phyloP scores from a whole-genome alignment of 1,284 basidiomycete species.

The Ustilago bromivora region DNA sequence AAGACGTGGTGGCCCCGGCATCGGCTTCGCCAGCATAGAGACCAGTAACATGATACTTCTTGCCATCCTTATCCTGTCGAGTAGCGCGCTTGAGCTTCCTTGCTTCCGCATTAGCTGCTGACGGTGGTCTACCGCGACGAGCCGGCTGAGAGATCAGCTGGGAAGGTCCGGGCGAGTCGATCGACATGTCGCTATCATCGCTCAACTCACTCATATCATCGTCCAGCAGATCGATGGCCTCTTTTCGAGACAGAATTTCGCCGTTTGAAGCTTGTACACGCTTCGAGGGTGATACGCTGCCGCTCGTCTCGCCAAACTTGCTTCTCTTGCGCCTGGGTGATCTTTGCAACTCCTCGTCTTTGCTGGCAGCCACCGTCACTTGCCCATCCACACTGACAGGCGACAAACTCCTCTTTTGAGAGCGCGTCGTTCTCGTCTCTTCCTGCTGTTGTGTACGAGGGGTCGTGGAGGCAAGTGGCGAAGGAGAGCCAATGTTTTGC shows the following conservation, averaged over 20 bases:
- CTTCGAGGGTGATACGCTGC: background rate
- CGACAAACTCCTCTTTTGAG: slow-evolving; percentile 25
- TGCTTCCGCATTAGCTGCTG: slow-evolving; percentile 7
- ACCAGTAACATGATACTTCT: slow-evolving; percentile 33
- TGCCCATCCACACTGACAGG: background rate
- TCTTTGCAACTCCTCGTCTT: background rate
- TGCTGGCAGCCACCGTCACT: background rate
- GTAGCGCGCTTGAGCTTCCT: slow-evolving; percentile 33
- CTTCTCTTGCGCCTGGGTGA: slow-evolving; percentile 29
- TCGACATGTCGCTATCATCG: slow-evolving; percentile 28
- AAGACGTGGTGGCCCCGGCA: slow-evolving; percentile 31
- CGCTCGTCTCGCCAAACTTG: slow-evolving; percentile 8
- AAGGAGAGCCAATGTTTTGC: background rate
- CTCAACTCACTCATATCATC: slow-evolving; percentile 40
- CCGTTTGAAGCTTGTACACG: background rate
- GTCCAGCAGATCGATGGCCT: slow-evolving; percentile 31
- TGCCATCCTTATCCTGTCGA: slow-evolving; percentile 38
- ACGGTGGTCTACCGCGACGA: slow-evolving; percentile 14
- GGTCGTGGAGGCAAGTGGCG: slow-evolving; percentile 1
- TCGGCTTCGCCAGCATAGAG: slow-evolving; percentile 47
- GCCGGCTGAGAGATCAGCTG: slow-evolving; percentile 11
- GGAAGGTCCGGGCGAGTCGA: slow-evolving; percentile 20
- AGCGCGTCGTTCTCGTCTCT: background rate
- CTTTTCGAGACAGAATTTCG: background rate
- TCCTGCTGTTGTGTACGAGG: slow-evolving; percentile 1